A percentile compares a stretch with the other conserved stretches of the same genome.
phyloP scores from a whole-genome alignment of 2,329 filamentous ascomycete genomes.

The Akanthomyces lecanii region DNA sequence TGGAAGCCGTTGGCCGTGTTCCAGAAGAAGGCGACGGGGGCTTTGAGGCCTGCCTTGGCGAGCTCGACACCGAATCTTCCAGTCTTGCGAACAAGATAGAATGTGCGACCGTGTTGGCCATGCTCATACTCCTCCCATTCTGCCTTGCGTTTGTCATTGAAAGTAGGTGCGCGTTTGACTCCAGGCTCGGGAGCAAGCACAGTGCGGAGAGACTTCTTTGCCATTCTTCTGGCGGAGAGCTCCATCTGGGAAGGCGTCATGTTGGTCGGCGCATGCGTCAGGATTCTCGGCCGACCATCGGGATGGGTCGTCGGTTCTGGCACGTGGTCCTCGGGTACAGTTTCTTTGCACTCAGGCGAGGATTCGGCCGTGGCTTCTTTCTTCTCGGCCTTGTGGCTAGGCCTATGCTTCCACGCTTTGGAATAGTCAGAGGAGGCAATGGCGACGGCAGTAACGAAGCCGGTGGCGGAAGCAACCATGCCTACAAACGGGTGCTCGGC shows the following conservation, averaged over 20 bases:
- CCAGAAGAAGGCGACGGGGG: constrained; percentile 65
- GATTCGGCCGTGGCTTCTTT: background rate
- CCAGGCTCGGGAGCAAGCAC: constrained; percentile 40
- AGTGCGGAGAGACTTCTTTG: constrained; percentile 39
- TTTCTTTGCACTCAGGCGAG: background rate
- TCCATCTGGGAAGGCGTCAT: constrained; percentile 29
- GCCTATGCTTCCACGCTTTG: constrained; percentile 18
- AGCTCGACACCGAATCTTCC: constrained; percentile 57
- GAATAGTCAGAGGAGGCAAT: constrained; percentile 39
- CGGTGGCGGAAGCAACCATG: constrained; percentile 60
- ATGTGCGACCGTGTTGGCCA: constrained; percentile 25
- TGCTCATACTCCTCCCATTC: constrained; percentile 26
- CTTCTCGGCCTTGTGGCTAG: background rate
- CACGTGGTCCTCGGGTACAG: background rate
- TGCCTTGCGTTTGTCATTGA: constrained; percentile 23
- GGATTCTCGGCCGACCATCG: background rate
- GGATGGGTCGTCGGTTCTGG: background rate
- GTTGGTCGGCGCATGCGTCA: background rate
- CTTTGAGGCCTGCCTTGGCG: constrained; percentile 56
- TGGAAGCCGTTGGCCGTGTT: constrained; percentile 69
- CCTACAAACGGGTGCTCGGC: constrained; percentile 62
- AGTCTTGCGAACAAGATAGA: constrained; percentile 34
- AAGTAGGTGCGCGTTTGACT: constrained; percentile 19
- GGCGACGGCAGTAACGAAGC: constrained; percentile 61
- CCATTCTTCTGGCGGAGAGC: constrained; percentile 27